Percentiles rank a stretch among this genome's conserved stretches.
phyloP scores from a whole-genome alignment of 2,329 filamentous ascomycete genomes.

The Claviceps lovelessii region DNA sequence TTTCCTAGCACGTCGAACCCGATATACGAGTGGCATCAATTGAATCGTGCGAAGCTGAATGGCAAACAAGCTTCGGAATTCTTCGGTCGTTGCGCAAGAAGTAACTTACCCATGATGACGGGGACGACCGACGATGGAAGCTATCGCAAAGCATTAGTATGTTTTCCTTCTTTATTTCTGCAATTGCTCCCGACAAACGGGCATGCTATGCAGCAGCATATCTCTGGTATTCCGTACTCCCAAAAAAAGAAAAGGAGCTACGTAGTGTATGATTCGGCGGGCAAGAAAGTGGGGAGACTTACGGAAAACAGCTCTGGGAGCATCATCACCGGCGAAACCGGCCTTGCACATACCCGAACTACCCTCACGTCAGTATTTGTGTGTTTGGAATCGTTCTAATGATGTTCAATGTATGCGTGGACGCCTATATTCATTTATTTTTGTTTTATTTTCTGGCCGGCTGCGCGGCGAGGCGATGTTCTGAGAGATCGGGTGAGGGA shows the following conservation, averaged over 20 bases:
- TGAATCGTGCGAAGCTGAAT: background rate
- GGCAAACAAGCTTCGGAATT: background rate
- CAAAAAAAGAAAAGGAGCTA: conserved; percentile 5
- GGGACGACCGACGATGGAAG: conserved; percentile 98
- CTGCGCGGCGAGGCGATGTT: conserved; percentile 1
- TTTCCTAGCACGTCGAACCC: background rate
- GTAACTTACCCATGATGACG: conserved; percentile 95
- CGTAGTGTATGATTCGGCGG: conserved; percentile 1
- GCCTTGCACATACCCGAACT: conserved; percentile 99
- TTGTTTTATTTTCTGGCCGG: background rate
- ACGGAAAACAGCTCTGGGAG: conserved; percentile 99
- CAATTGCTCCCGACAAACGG: background rate
- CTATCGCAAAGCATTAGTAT: conserved; percentile 37
- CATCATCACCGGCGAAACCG: conserved; percentile 99
- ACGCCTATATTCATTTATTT: no score
- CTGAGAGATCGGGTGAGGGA: conserved; percentile 23
- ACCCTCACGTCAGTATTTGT: conserved; percentile 26
- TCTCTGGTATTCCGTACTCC: conserved; percentile 1
- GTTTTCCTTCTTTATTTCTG: background rate
- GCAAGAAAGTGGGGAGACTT: conserved; percentile 40
- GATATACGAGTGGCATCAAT: background rate
- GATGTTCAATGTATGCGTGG: no score
- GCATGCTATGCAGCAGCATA: background rate
- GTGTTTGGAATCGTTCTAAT: background rate
- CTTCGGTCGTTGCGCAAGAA: background rate